A percentile compares a stretch with the other conserved stretches of the same genome.
Conservation (phyloP, 176 grass and related monocot species). For the Secale cereale region DNA sequence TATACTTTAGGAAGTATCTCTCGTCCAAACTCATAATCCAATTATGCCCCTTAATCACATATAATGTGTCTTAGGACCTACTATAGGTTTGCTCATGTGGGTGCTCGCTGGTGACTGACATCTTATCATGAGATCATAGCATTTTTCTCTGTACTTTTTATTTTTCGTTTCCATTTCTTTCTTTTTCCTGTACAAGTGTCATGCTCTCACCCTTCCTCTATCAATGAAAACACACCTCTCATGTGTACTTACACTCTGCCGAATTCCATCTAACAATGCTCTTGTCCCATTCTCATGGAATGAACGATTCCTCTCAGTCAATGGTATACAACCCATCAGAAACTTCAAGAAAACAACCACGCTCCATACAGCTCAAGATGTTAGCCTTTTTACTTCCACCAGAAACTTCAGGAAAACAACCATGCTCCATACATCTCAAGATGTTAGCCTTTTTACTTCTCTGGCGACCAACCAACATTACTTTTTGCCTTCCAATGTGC, state of each 20-base stretch:
- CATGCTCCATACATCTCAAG: constrained; percentile 47
- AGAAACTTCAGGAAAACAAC: constrained; percentile 37
- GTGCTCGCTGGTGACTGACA: no score
- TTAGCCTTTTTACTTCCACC: constrained; percentile 55
- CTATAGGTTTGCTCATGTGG: no score
- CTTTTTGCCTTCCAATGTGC: constrained; percentile 25
- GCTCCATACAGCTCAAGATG: constrained; percentile 46
- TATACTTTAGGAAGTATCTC: no score
- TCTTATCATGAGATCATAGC: no score
- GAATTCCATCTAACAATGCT: constrained; percentile 53
- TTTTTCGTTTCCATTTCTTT: no score
- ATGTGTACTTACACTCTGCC: constrained; percentile 40
- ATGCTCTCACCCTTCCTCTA: no score
- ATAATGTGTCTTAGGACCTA: no score
- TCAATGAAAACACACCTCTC: no score
- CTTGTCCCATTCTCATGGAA: constrained; percentile 49
- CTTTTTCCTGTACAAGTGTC: no score
- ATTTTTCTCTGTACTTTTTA: no score
- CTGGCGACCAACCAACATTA: constrained; percentile 18
- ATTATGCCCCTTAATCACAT: no score
- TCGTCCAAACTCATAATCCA: no score
- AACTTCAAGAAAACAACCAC: constrained; percentile 41
- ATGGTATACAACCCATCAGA: constrained; percentile 25
- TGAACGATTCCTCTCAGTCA: constrained; percentile 24
- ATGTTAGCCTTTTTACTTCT: constrained; percentile 46